These are phyloP conservation scores for Penicillium verrucosum DNA, from an alignment of 2,329 filamentous ascomycete genomes.

Conservation along the genomic window DNA sequence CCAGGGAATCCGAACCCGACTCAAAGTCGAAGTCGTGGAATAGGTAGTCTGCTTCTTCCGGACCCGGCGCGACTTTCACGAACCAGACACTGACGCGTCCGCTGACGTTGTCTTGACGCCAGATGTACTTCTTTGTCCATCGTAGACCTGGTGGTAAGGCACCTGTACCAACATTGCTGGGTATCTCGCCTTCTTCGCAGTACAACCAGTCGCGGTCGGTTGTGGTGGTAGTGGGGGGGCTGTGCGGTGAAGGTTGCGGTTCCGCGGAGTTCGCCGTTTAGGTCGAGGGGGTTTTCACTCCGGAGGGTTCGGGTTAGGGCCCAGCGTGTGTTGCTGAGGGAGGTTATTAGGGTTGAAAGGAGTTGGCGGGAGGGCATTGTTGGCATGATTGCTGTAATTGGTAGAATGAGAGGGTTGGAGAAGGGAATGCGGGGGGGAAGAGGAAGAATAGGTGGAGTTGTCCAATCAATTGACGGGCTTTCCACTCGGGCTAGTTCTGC, in stretches of 20 bases:
- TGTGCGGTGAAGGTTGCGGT: constrained; percentile 37
- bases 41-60: constrained; percentile 41
- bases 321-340: constrained; percentile 34
- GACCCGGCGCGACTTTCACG: constrained; percentile 34
- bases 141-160: constrained; percentile 24
- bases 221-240: constrained; percentile 13
- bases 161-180: constrained; percentile 22
- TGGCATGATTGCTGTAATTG: background rate
- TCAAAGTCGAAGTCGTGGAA: constrained; percentile 44
- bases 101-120: constrained; percentile 32
- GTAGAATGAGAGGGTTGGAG: background rate
- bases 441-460: background rate
- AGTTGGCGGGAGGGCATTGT: constrained; percentile 18
- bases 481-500: background rate
- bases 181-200: constrained; percentile 43
- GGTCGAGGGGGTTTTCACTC: constrained; percentile 41
- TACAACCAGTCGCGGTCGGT: constrained; percentile 38
- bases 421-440: background rate
- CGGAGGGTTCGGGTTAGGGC: constrained; percentile 38
- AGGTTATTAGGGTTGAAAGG: constrained; percentile 28
- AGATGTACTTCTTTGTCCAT: constrained; percentile 46
- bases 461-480: background rate
- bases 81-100: constrained; percentile 45
- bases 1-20: background rate
- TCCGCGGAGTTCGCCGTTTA: constrained; percentile 42